Evolutionary conservation across 2,329 filamentous ascomycete genomes (phyloP).

Genomic region (Talaromyces piceae): DNA sequence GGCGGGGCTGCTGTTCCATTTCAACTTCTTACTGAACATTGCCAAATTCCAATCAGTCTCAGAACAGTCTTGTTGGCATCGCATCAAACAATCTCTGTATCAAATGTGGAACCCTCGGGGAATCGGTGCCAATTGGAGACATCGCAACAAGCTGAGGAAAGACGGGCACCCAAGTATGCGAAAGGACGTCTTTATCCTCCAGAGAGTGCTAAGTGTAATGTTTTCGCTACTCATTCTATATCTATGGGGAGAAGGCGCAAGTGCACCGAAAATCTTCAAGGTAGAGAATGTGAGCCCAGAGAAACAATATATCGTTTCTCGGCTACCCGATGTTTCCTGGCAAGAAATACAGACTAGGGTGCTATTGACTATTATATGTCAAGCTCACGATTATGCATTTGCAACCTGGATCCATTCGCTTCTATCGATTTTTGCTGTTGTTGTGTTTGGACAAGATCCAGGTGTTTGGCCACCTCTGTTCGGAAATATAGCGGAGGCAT

Average conservation of each 20-base stretch:
- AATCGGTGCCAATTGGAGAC: not conserved
- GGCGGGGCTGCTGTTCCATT: not conserved
- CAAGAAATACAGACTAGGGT: not conserved
- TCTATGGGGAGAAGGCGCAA: not conserved
- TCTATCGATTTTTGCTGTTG: not conserved
- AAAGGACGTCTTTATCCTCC: not conserved
- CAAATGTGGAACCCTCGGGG: not conserved
- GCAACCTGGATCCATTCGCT: not conserved
- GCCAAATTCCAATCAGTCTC: not conserved
- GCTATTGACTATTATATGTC: not conserved
- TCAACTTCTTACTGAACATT: not conserved
- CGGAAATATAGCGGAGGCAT: not conserved
- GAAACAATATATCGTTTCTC: not conserved
- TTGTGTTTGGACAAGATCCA: not conserved
- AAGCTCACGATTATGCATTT: not conserved
- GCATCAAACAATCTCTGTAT: not conserved
- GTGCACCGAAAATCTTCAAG: not conserved
- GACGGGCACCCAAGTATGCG: not conserved
- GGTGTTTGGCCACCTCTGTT: not conserved
- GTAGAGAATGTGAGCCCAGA: not conserved
- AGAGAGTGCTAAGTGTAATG: not conserved
- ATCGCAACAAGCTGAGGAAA: not conserved
- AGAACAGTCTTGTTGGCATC: not conserved
- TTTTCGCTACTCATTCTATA: not conserved
- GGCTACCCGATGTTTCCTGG: not conserved